Evolutionary conservation across 2,329 filamentous ascomycete species (phyloP).

Genomic region (Cladophialophora chaetospira): DNA sequence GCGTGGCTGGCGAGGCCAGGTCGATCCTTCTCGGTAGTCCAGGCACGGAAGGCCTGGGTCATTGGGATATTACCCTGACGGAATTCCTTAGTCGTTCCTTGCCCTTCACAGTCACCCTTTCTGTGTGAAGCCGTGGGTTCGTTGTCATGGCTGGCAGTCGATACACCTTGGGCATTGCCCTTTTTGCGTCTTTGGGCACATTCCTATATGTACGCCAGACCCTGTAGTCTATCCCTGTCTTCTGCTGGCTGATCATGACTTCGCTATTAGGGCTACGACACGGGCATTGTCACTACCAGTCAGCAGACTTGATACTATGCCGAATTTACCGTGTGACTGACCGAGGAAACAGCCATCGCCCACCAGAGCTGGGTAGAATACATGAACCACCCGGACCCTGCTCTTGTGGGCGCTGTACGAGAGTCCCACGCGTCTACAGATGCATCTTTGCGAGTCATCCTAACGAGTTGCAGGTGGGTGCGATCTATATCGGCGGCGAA

Average conservation of each 20-base stretch:
- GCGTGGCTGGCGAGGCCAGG: neutral
- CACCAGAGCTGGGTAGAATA: slow-evolving; percentile 62
- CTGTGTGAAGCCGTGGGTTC: neutral
- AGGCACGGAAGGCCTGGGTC: too few species aligned
- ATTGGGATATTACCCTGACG: too few species aligned
- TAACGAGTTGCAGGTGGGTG: slow-evolving; percentile 55
- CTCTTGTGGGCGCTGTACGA: slow-evolving; percentile 17
- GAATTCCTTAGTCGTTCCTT: too few species aligned
- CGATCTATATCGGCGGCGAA: slow-evolving; percentile 63
- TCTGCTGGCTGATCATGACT: neutral
- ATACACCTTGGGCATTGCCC: slow-evolving; percentile 5
- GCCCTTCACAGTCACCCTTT: too few species aligned
- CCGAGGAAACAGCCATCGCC: slow-evolving; percentile 50
- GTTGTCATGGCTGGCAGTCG: neutral
- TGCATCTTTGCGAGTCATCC: neutral
- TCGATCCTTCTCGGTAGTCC: too few species aligned
- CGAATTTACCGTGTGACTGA: slow-evolving; percentile 30
- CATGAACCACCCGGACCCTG: slow-evolving; percentile 52
- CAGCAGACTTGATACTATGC: slow-evolving; percentile 35
- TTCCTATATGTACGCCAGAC: slow-evolving; percentile 2
- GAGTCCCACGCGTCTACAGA: neutral
- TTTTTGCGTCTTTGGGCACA: slow-evolving; percentile 6
- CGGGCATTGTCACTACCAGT: slow-evolving; percentile 61
- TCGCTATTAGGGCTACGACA: slow-evolving; percentile 57
- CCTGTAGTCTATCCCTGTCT: neutral